These are phyloP conservation scores for Aspergillus costaricaensis DNA, from an alignment of 2,329 filamentous ascomycete genomes.

Conservation along the genomic window DNA sequence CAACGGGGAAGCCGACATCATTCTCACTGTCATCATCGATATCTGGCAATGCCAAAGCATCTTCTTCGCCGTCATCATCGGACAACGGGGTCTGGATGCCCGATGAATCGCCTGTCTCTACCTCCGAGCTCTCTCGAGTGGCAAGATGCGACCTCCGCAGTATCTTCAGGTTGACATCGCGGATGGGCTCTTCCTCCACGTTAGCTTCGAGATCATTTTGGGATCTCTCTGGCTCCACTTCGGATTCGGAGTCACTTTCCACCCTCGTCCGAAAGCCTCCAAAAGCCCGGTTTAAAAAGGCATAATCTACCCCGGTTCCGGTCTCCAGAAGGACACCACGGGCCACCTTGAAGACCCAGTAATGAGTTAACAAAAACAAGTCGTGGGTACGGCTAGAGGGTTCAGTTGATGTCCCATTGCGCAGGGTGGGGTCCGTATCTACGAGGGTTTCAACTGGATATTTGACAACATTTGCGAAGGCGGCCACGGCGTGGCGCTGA, in stretches of 20 bases:
- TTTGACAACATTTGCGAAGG: slow-evolving; percentile 57
- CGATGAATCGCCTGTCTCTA: slow-evolving; percentile 16
- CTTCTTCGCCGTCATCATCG: background rate
- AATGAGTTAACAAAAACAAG: slow-evolving; percentile 41
- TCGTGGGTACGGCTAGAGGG: slow-evolving; percentile 34
- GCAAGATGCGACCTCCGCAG: background rate
- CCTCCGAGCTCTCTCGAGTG: background rate
- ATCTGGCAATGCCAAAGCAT: background rate
- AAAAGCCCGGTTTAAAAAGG: slow-evolving; percentile 61
- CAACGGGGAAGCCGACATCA: slow-evolving; percentile 28
- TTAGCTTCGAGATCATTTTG: slow-evolving; percentile 53
- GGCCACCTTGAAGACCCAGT: slow-evolving; percentile 63
- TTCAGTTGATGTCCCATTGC: slow-evolving; percentile 18
- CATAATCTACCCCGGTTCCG: slow-evolving; percentile 57
- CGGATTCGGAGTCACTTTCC: slow-evolving; percentile 35
- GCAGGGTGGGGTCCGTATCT: slow-evolving; percentile 35
- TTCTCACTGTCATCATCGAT: slow-evolving; percentile 24
- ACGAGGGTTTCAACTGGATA: slow-evolving; percentile 56
- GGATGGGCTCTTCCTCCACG: slow-evolving; percentile 48
- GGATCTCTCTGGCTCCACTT: slow-evolving; percentile 46
- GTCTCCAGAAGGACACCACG: slow-evolving; percentile 61
- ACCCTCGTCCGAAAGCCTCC: slow-evolving; percentile 57
- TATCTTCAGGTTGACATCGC: slow-evolving; percentile 19
- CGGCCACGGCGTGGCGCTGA: slow-evolving; percentile 58
- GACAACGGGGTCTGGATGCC: slow-evolving; percentile 24